Percentiles rank a stretch among this genome's conserved stretches.
phyloP scores from a whole-genome alignment of 805 yeast genomes.

The Spathaspora hagerdaliae region DNA sequence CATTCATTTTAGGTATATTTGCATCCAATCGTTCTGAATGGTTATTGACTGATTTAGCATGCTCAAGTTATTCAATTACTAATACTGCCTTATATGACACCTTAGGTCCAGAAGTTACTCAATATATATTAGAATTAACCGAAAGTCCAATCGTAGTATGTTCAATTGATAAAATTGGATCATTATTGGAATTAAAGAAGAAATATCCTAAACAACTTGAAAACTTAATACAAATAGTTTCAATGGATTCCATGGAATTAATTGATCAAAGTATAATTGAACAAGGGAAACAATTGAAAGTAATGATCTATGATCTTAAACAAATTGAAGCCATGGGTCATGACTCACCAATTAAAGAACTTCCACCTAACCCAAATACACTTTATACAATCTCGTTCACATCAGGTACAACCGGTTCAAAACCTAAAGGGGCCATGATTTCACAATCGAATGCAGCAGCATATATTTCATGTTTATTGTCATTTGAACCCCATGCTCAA shows the following conservation, averaged over 20 bases:
- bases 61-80: conserved; percentile 28
- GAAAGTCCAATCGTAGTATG: conserved; percentile 46
- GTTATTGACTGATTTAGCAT: conserved; percentile 33
- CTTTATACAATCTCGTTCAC: conserved; percentile 40
- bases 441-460: conserved; percentile 51
- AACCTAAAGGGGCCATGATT: conserved; percentile 69
- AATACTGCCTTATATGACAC: conserved; percentile 39
- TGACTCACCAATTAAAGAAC: conserved; percentile 22
- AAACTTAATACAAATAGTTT: conserved; percentile 47
- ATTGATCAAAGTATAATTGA: conserved; percentile 9
- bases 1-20: conserved; percentile 29
- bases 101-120: conserved; percentile 31
- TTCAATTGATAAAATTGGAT: conserved; percentile 47
- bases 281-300: conserved; percentile 20
- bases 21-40: conserved; percentile 35
- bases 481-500: conserved; percentile 7
- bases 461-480: conserved; percentile 28
- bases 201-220: conserved; percentile 27
- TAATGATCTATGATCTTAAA: conserved; percentile 29
- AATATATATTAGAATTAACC: conserved; percentile 28
- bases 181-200: conserved; percentile 43
- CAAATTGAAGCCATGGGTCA: conserved; percentile 36
- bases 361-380: conserved; percentile 31
- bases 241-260: conserved; percentile 41
- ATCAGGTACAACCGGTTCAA: conserved; percentile 64